These are phyloP conservation scores for Combretum micranthum DNA, from an alignment of 345 rosid genomes.

Conservation along the genomic window DNA sequence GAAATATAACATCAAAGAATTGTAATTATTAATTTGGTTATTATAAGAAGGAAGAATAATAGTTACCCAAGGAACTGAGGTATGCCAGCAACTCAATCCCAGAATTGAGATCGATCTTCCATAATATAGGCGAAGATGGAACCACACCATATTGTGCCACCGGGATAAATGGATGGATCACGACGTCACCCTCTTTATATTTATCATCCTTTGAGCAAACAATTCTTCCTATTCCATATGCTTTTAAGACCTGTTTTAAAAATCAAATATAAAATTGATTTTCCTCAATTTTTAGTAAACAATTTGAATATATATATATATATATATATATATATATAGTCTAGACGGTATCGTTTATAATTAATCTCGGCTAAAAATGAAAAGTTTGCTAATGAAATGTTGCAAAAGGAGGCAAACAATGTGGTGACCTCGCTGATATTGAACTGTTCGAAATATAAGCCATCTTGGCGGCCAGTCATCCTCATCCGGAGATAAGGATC, in stretches of 20 bases:
- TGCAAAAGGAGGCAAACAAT: no score
- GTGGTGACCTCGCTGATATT: conserved; percentile 26
- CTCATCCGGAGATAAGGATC: conserved; percentile 32
- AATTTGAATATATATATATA: no score
- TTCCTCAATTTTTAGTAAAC: no score
- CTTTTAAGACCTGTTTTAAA: conserved; percentile 20
- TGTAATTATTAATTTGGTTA: no score
- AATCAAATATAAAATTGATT: no score
- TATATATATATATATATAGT: no score
- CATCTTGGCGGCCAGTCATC: conserved; percentile 30
- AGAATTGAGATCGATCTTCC: conserved; percentile 16
- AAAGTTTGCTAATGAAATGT: no score
- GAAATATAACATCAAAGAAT: no score
- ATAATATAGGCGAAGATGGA: conserved; percentile 11
- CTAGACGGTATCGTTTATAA: no score
- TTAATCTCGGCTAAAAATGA: no score
- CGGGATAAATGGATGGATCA: conserved; percentile 13
- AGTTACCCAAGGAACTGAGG: conserved; percentile 26
- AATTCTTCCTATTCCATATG: conserved; percentile 33
- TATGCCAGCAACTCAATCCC: conserved; percentile 20
- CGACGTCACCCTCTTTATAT: conserved; percentile 21
- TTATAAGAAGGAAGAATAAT: no score
- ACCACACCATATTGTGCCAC: conserved; percentile 25
- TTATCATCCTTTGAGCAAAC: conserved; percentile 23
- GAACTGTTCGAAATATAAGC: conserved; percentile 22